Conservation (phyloP, 345 rosid species). For the Syzygium oleosum region DNA sequence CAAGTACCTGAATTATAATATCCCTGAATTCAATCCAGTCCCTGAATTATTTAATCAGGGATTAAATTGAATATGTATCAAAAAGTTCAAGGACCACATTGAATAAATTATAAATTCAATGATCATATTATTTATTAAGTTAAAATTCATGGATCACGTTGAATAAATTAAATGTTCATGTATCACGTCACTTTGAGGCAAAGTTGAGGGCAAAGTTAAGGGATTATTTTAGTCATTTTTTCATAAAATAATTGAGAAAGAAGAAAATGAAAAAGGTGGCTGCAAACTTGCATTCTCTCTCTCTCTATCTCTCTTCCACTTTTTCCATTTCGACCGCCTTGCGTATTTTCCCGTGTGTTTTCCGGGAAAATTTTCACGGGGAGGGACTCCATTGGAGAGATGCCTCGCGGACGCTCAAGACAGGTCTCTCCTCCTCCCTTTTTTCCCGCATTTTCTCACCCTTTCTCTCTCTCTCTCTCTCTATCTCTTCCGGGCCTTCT, state of each 20-base stretch:
- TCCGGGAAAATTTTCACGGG: not conserved
- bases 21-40: accelerated
- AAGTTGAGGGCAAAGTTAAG: no score
- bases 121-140: accelerated
- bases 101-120: no score
- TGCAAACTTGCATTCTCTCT: not conserved
- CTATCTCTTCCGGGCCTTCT: not conserved
- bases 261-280: not conserved
- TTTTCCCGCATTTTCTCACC: not conserved
- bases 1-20: no score
- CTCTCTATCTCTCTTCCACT: not conserved
- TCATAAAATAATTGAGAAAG: not conserved
- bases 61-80: no score
- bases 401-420: conserved; percentile 13
- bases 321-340: not conserved
- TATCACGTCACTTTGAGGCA: accelerated
- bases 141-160: no score
- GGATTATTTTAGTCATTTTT: no score
- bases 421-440: conserved; percentile 4
- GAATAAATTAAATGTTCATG: no score
- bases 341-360: not conserved
- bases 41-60: no score
- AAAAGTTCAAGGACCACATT: no score
- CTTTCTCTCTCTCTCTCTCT: not conserved
- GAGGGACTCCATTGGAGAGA: not conserved